phyloP scores from a whole-genome alignment of 208 protist species.

The Blastocrithidia nonstop region DNA sequence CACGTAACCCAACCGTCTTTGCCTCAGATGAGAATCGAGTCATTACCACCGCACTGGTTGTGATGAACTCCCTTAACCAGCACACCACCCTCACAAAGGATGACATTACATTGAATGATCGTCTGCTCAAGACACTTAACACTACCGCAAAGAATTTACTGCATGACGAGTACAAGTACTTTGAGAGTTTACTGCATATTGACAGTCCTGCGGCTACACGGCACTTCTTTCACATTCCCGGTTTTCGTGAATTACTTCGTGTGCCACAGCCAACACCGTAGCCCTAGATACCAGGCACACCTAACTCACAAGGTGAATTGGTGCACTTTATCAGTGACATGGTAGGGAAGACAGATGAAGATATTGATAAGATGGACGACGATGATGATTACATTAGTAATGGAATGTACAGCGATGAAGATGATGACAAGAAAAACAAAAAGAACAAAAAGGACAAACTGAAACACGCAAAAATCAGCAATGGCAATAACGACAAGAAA shows the following conservation, averaged over 20 bases:
- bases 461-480: too few relatives aligned
- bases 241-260: slow-evolving; percentile 25
- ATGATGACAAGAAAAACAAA: too few relatives aligned
- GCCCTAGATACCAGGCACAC: too few relatives aligned
- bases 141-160: slow-evolving; percentile 14
- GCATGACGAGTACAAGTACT: slow-evolving; percentile 33
- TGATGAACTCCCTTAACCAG: slow-evolving; percentile 29
- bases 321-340: too few relatives aligned
- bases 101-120: slow-evolving; percentile 18
- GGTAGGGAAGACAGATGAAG: too few relatives aligned
- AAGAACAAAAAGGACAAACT: too few relatives aligned
- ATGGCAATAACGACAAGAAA: too few relatives aligned
- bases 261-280: slow-evolving; percentile 21
- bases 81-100: slow-evolving; percentile 8
- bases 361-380: too few relatives aligned
- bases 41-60: slow-evolving; percentile 25
- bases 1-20: slow-evolving; percentile 12
- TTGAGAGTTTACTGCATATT: slow-evolving; percentile 28
- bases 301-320: too few relatives aligned
- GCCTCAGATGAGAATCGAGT: slow-evolving; percentile 25
- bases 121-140: slow-evolving; percentile 22
- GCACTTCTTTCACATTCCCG: slow-evolving; percentile 35
- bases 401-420: too few relatives aligned
- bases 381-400: too few relatives aligned
- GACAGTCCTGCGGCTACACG: slow-evolving; percentile 14